phyloP scores from a whole-genome alignment of 495 filamentous ascomycete species.

The Choiromyces venosus region DNA sequence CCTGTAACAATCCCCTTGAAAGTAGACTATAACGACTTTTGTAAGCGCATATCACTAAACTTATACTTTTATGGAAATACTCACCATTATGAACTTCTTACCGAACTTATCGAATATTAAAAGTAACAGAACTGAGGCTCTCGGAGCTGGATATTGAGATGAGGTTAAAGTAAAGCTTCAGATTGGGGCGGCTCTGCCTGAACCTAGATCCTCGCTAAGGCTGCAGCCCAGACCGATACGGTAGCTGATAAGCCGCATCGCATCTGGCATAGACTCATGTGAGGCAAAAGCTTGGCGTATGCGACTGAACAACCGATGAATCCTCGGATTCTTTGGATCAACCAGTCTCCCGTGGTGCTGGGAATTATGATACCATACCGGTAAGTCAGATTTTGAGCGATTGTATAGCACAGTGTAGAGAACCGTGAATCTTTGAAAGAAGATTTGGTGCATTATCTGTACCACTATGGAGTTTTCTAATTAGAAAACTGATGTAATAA shows the following conservation, averaged over 20 bases:
- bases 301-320: background rate
- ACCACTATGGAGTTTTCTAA: background rate
- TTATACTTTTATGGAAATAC: background rate
- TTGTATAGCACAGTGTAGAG: background rate
- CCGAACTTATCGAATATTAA: background rate
- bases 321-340: background rate
- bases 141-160: background rate
- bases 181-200: background rate
- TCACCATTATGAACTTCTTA: background rate
- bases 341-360: background rate
- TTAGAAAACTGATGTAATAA: background rate
- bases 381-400: background rate
- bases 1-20: conserved; percentile 64
- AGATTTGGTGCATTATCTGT: background rate
- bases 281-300: background rate
- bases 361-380: background rate
- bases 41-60: conserved; percentile 2
- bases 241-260: background rate
- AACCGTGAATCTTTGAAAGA: background rate
- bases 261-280: background rate
- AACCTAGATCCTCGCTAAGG: background rate
- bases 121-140: background rate
- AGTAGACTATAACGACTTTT: conserved; percentile 56
- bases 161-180: background rate
- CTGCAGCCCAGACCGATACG: background rate